Evolutionary conservation across 2,329 filamentous ascomycete species (phyloP), one percentile per base, ranked within the genome.

Genomic region (Aspergillus fumigatiaffinis): DNA sequence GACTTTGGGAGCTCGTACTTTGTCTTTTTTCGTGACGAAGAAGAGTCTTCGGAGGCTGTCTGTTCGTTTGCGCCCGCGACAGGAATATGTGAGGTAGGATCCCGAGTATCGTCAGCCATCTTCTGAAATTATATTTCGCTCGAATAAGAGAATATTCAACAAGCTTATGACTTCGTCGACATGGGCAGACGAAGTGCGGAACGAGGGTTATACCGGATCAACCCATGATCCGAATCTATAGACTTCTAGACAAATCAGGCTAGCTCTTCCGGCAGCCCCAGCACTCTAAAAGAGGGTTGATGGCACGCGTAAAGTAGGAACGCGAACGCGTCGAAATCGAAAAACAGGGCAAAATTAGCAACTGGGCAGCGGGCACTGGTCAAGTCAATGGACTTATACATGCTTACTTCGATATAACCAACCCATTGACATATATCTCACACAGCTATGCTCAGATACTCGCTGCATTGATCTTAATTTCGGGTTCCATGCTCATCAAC

Each of bases 1-100:
- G 76, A 76, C 65, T 77, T 73, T 25, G 76, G 71, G 26, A 74
- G 68, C 52, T 78, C 75, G 63, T 76, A 69, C 60, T 73, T 76
- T n/a, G 73, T 68, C 59, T 72, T 75, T 29, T 65, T 68, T 44
- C 66, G 62, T 41, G 66, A 56, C 52, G 62, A 60, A 2, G 61
- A 58, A 8, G 63, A 44, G 44, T 63, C 54, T 20, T 60, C 44
- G 51, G n/a, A 55, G 47, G 52, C 55, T 64, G n/a, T 54, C 54
- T 65, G 59, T 47, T 61, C 66, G 3, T 59, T 59, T 46, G 51
- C 51, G 25, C 61, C 63, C 14, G 48, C 51, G n/a, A 49, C 38
- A 8, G 53, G 17, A n/a, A 53, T 54, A 20, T 64, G 12, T 23
- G 59, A 52, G 35, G 61, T 55, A 41, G 67, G 42, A 52, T 74